Conservation (phyloP, 2,329 filamentous ascomycete species). For the Aplosporella prunicola region DNA sequence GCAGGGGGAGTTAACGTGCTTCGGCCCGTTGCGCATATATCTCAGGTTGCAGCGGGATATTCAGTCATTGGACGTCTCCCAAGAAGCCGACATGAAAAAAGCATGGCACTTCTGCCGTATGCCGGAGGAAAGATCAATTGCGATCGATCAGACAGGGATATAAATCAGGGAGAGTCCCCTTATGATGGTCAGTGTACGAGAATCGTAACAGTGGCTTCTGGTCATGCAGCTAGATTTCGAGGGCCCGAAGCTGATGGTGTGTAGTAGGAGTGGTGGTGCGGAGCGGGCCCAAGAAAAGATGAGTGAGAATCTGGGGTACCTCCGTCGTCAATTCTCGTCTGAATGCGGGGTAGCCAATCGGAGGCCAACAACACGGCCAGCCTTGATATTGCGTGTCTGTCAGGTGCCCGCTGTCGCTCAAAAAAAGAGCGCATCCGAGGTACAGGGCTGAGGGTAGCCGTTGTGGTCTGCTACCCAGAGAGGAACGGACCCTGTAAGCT, state of each 20-base stretch:
- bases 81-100: not conserved
- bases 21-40: constrained; percentile 1
- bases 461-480: too few relatives aligned
- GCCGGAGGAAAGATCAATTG: not conserved
- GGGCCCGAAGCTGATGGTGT: not conserved
- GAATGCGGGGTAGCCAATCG: constrained; percentile 5
- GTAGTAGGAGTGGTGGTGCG: not conserved
- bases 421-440: too few relatives aligned
- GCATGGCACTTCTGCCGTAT: not conserved
- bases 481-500: too few relatives aligned
- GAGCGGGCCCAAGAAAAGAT: too few relatives aligned
- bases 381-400: too few relatives aligned
- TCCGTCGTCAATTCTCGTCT: too few relatives aligned
- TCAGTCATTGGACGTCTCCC: too few relatives aligned
- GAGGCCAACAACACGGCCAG: too few relatives aligned
- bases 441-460: too few relatives aligned
- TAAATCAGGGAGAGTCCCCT: not conserved
- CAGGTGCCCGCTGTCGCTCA: too few relatives aligned
- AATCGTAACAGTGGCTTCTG: too few relatives aligned
- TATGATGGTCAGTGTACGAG: not conserved
- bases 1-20: not conserved
- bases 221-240: not conserved
- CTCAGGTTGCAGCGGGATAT: not conserved
- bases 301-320: not conserved
- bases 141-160: not conserved